These are phyloP conservation scores for Beauveria rudraprayagi DNA, from an alignment of 2,329 filamentous ascomycete species.

Conservation along the genomic window DNA sequence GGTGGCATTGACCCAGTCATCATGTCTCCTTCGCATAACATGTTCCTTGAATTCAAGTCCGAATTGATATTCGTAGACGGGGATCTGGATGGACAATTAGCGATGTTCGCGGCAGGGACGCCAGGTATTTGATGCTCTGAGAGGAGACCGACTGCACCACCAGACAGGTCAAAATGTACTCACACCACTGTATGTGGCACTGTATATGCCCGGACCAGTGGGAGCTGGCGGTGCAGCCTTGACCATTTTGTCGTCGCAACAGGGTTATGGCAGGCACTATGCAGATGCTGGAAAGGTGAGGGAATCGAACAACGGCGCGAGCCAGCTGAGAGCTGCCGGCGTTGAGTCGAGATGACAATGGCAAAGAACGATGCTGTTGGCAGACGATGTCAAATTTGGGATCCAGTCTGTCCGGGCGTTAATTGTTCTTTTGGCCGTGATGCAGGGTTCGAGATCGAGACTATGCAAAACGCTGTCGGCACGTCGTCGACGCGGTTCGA, in stretches of 20 bases:
- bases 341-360: neutral
- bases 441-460: slow-evolving; percentile 18
- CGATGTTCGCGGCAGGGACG: neutral
- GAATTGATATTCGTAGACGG: slow-evolving; percentile 89
- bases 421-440: neutral
- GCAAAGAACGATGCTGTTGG: neutral
- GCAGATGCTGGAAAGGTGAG: neutral
- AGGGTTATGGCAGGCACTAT: neutral
- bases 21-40: slow-evolving; percentile 89
- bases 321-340: neutral
- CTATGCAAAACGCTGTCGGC: slow-evolving; percentile 23
- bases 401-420: neutral
- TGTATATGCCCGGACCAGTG: slow-evolving; percentile 48
- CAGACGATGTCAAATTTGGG: neutral
- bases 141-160: neutral
- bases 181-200: slow-evolving; percentile 63
- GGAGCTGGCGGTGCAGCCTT: slow-evolving; percentile 29
- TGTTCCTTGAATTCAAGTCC: slow-evolving; percentile 69
- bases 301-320: neutral
- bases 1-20: slow-evolving; percentile 99
- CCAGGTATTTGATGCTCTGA: neutral
- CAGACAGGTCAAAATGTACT: slow-evolving; percentile 24
- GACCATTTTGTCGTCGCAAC: slow-evolving; percentile 34
- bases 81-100: slow-evolving; percentile 52
- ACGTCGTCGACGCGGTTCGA: slow-evolving; percentile 29